Conservation (phyloP, 768 basidiomycete genomes). For the Tylopilus intermedius region DNA sequence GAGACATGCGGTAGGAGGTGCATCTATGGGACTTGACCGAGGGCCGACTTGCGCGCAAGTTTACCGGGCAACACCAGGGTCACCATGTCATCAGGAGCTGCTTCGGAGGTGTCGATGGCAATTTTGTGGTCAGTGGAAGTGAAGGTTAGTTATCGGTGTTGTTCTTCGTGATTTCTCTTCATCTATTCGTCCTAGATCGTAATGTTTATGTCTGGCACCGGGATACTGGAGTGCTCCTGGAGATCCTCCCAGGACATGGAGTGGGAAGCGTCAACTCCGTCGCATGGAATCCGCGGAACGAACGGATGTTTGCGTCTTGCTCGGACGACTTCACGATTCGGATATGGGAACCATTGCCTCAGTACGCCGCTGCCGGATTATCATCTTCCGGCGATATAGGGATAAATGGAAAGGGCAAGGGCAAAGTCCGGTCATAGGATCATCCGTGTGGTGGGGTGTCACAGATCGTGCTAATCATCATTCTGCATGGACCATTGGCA, state of each 20-base stretch:
- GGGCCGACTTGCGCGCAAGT: slow-evolving; percentile 69
- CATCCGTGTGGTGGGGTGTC: slow-evolving; percentile 16
- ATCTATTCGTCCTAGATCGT: slow-evolving; percentile 54
- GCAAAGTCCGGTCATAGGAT: slow-evolving; percentile 49
- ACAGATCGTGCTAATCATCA: slow-evolving; percentile 17
- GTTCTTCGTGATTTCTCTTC: slow-evolving; percentile 5
- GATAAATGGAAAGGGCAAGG: slow-evolving; percentile 56
- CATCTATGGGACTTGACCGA: slow-evolving; percentile 79
- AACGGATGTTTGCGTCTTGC: slow-evolving; percentile 92
- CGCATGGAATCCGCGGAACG: slow-evolving; percentile 89
- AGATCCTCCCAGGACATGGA: slow-evolving; percentile 85
- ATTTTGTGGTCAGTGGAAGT: slow-evolving; percentile 89
- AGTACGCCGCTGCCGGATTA: slow-evolving; percentile 15
- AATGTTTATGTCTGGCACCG: slow-evolving; percentile 96
- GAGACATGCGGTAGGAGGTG: slow-evolving; percentile 59
- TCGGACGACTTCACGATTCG: slow-evolving; percentile 89
- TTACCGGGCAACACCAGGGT: slow-evolving; percentile 79
- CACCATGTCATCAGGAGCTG: slow-evolving; percentile 86
- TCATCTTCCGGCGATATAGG: slow-evolving; percentile 19
- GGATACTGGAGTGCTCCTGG: slow-evolving; percentile 76
- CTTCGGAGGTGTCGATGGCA: slow-evolving; percentile 86
- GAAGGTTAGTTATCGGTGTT: slow-evolving; percentile 61
- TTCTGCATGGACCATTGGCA: slow-evolving; percentile 27
- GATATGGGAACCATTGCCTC: slow-evolving; percentile 68
- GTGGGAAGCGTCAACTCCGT: slow-evolving; percentile 90